Conservation (phyloP, 768 basidiomycete species). For the Phlebiopsis flavidoalba region DNA sequence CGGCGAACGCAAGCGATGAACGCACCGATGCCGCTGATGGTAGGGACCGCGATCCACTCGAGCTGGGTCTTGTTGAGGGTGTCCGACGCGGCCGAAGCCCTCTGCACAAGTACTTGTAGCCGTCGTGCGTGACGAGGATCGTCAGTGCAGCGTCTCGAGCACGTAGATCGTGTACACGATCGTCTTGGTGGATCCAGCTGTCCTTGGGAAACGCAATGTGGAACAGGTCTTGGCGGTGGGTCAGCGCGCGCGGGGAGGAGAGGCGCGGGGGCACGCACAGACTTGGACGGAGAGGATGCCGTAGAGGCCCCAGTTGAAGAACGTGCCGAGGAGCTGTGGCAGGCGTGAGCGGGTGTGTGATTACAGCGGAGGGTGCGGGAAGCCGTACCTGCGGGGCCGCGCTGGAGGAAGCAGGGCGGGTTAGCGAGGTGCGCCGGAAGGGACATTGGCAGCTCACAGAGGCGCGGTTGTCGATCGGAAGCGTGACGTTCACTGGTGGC, state of each 20-base stretch:
- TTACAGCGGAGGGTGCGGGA: not conserved
- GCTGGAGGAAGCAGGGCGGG: not conserved
- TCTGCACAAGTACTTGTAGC: slow-evolving; percentile 22
- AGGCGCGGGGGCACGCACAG: not conserved
- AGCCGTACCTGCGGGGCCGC: not conserved
- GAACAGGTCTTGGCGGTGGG: slow-evolving; percentile 8
- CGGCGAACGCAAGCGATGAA: not conserved
- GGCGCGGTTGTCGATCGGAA: not conserved
- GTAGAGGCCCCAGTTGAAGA: slow-evolving; percentile 25
- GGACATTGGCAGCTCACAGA: not conserved
- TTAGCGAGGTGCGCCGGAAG: not conserved
- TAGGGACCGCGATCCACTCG: not conserved
- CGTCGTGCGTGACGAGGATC: slow-evolving; percentile 18
- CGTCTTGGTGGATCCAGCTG: not conserved
- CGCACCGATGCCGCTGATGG: slow-evolving; percentile 5
- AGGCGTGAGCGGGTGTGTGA: not conserved
- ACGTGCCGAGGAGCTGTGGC: slow-evolving; percentile 8
- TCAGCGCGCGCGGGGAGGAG: not conserved
- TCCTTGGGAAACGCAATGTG: slow-evolving; percentile 13
- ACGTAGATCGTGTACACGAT: slow-evolving; percentile 11
- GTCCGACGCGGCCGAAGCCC: slow-evolving; percentile 18
- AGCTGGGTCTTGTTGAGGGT: slow-evolving; percentile 2
- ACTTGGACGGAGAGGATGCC: slow-evolving; percentile 17
- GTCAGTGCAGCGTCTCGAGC: slow-evolving; percentile 12
- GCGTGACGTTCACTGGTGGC: not conserved